A percentile compares a stretch with the other conserved stretches of the same genome.
These are phyloP conservation scores for Curvularia verruculosa DNA, from an alignment of 2,329 filamentous ascomycete genomes.

Conservation along the genomic window DNA sequence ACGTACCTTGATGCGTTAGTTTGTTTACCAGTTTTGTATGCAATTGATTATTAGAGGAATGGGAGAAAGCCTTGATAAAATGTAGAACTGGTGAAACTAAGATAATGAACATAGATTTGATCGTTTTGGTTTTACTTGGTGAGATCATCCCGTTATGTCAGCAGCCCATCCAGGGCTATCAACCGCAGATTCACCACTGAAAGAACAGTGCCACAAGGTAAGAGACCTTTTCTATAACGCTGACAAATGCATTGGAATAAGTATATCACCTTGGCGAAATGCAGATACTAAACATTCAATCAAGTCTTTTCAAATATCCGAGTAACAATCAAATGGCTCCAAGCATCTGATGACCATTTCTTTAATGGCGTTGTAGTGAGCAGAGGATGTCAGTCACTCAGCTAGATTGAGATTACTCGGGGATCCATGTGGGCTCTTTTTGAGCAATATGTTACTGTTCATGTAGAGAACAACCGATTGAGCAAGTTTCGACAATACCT, in stretches of 20 bases:
- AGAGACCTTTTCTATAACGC: neutral
- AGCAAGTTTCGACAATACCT: neutral
- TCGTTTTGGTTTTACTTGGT: neutral
- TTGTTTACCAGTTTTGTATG: neutral
- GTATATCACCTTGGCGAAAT: neutral
- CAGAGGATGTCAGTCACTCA: neutral
- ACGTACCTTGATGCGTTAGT: too few species aligned
- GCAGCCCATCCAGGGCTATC: neutral
- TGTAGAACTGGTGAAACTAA: neutral
- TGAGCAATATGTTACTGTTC: neutral
- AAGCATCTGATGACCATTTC: neutral
- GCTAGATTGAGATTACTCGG: neutral
- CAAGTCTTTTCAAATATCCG: neutral
- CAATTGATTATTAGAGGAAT: neutral
- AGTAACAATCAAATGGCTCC: neutral
- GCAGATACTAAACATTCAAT: neutral
- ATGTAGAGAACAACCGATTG: neutral
- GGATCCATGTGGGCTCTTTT: neutral
- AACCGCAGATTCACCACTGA: neutral
- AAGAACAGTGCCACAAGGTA: neutral
- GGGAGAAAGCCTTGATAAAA: neutral
- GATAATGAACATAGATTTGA: too few species aligned
- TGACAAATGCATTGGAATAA: neutral
- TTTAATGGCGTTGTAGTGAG: neutral
- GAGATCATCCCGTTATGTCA: neutral